Base-by-base conservation (phyloP, 2,329 filamentous ascomycete genomes). In the Colletotrichum gigasporum region DNA sequence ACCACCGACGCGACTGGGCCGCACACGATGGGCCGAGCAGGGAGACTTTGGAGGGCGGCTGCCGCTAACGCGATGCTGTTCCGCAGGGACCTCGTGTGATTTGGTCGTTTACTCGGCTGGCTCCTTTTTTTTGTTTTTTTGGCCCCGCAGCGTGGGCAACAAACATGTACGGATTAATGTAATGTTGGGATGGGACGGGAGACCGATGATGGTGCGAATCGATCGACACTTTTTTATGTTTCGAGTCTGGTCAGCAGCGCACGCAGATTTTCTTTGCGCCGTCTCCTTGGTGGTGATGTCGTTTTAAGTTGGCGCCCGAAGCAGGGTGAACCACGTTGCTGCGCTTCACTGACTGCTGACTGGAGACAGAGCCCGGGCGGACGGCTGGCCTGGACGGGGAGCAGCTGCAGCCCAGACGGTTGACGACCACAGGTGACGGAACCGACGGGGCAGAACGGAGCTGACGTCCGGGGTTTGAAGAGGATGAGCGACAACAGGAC, bases 271-370 rank as follows among this genome's bases (percentile, higher is more conserved):
- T 28, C 14, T 30, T 30, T 24, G 24, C 45, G 51, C 30, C 32
- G n/a, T 12, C 32, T 20, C 16, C 7, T 10, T 47, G 9, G 20
- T 30, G 39, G 37, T 48, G 32, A 54, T 48, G 48, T 54, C 41
- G 61, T 60, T 60, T 64, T 54, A 18, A 54, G 61, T 60, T 60
- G 61, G 47, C 47, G 39, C 54, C 61, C 48, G 20, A 47, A 42
- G 39, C 47, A 64, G 48, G 61, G 39, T 39, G 26, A 35, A 34
- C 55, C 61, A 64, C 61, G 61, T 54, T 48, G 61, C 53, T 22
- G 47, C 20, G 30, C 14, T 34, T 10, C 26, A 32, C 51, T 32
- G 39, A 28, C 57, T 18, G 42, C 50, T 34, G 44, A 18, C 39
- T 45, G 50, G 24, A 44, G 30, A 54, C 45, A n/a, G 28, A 16